Percentiles rank a stretch among this genome's conserved stretches.
Conservation (phyloP, 345 rosid genomes). For the Lepidium aucheri region DNA sequence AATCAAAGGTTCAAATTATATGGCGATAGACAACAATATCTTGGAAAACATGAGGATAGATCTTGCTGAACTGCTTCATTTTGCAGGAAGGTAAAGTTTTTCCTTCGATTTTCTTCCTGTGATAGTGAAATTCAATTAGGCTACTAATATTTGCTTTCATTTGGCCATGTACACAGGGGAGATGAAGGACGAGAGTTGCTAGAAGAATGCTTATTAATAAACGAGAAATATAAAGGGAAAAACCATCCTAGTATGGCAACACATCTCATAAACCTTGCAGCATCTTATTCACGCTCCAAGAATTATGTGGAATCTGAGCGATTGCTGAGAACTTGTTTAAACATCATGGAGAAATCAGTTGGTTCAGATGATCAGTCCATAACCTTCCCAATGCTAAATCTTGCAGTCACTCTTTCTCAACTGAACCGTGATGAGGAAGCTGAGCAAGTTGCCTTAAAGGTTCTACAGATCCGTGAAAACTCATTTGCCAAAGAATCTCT, state of each 20-base stretch:
- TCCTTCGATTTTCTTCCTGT: background rate
- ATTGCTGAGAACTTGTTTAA: slow-evolving; percentile 61
- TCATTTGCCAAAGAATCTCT: slow-evolving; percentile 76
- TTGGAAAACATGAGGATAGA: slow-evolving; percentile 81
- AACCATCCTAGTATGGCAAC: slow-evolving; percentile 59
- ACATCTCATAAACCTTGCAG: slow-evolving; percentile 74
- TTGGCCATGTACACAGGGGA: slow-evolving; percentile 37
- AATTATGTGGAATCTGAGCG: slow-evolving; percentile 69
- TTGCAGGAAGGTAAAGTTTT: slow-evolving; percentile 55
- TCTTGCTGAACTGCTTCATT: slow-evolving; percentile 83
- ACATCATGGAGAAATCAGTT: slow-evolving; percentile 38
- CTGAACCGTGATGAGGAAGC: slow-evolving; percentile 69
- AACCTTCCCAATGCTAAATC: slow-evolving; percentile 69
- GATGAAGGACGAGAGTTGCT: slow-evolving; percentile 73
- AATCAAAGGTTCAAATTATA: slow-evolving; percentile 54
- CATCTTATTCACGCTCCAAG: slow-evolving; percentile 60
- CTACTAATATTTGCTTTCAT: background rate
- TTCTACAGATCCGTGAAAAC: slow-evolving; percentile 52
- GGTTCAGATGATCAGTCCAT: slow-evolving; percentile 65
- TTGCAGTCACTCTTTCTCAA: slow-evolving; percentile 67
- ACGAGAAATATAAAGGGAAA: slow-evolving; percentile 60
- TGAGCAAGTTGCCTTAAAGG: slow-evolving; percentile 51
- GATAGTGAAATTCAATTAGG: background rate
- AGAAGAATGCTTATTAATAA: slow-evolving; percentile 72
- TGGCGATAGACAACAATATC: slow-evolving; percentile 47